A percentile compares a stretch with the other conserved stretches of the same genome.
phyloP scores from a whole-genome alignment of 1,139 yeast genomes.

The Entelexis paramagnoliae region DNA sequence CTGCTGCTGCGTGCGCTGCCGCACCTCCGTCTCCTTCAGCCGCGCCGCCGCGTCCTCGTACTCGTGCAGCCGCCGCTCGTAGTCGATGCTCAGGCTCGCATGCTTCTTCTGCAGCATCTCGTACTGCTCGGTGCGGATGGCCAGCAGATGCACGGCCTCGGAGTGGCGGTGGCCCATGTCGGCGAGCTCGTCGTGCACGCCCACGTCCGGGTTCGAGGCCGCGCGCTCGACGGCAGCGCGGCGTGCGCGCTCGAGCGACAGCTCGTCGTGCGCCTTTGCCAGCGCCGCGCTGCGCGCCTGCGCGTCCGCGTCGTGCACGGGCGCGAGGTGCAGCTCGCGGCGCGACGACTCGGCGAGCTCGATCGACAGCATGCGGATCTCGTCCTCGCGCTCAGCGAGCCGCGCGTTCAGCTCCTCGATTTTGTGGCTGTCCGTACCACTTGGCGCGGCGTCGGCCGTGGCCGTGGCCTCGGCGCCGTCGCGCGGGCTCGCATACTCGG shows the following conservation, averaged over 20 bases:
- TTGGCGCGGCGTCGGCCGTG: background rate
- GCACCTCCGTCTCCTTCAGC: background rate
- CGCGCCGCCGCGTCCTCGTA: conserved; percentile 1
- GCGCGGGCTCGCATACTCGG: background rate
- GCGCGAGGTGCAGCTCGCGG: conserved; percentile 29
- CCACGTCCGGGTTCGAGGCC: background rate
- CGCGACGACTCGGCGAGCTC: conserved; percentile 34
- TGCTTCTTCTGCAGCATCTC: conserved; percentile 28
- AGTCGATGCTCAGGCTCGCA: conserved; percentile 26
- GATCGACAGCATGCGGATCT: conserved; percentile 31
- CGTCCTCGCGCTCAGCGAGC: conserved; percentile 28
- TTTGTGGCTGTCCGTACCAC: background rate
- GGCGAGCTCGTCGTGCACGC: conserved; percentile 15
- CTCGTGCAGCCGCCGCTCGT: conserved; percentile 20
- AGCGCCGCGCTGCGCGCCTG: conserved; percentile 17
- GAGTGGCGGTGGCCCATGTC: conserved; percentile 29
- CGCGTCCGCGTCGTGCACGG: background rate
- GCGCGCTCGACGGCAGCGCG: conserved; percentile 23
- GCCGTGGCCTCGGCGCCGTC: background rate
- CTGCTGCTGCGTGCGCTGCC: conserved; percentile 9
- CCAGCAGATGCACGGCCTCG: conserved; percentile 30
- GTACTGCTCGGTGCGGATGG: conserved; percentile 26
- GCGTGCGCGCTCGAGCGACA: conserved; percentile 31
- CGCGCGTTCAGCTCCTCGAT: conserved; percentile 6
- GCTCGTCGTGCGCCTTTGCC: conserved; percentile 27